A percentile compares a stretch with the other conserved stretches of the same genome.
These are phyloP conservation scores for Rhizopogon salebrosus DNA, from an alignment of 768 basidiomycete species.

Conservation along the genomic window DNA sequence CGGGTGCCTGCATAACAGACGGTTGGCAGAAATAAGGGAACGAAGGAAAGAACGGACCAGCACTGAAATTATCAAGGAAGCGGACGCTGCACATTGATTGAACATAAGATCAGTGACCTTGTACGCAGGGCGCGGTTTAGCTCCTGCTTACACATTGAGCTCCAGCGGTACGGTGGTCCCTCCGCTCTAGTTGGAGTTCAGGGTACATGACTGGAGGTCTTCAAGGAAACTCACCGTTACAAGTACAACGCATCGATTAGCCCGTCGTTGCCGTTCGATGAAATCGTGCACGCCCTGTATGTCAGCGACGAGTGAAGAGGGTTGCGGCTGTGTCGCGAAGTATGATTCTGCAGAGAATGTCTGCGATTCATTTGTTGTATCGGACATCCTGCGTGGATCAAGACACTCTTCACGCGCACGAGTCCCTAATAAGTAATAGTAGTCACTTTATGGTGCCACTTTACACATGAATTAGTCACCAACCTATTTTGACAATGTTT, in stretches of 20 bases:
- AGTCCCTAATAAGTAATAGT: no score
- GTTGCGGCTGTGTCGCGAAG: slow-evolving; percentile 83
- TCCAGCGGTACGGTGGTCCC: slow-evolving; percentile 97
- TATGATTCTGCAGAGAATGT: slow-evolving; percentile 84
- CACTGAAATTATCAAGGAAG: slow-evolving; percentile 98
- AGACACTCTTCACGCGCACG: neutral
- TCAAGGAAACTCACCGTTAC: slow-evolving; percentile 69
- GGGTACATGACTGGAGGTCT: neutral
- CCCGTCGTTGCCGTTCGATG: slow-evolving; percentile 56
- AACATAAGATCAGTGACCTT: slow-evolving; percentile 17
- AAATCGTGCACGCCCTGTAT: slow-evolving; percentile 63
- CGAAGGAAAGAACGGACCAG: slow-evolving; percentile 48
- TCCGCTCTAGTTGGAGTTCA: slow-evolving; percentile 64
- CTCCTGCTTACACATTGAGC: slow-evolving; percentile 87
- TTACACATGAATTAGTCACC: neutral
- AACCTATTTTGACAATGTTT: neutral
- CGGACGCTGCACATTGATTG: slow-evolving; percentile 66
- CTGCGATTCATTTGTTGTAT: slow-evolving; percentile 9
- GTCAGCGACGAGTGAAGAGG: slow-evolving; percentile 65
- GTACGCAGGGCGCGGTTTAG: slow-evolving; percentile 2
- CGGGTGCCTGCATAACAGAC: slow-evolving; percentile 63
- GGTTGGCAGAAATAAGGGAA: neutral
- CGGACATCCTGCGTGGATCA: slow-evolving; percentile 9
- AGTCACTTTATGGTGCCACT: no score
- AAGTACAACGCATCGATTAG: slow-evolving; percentile 77